Base-by-base conservation (phyloP, 2,329 filamentous ascomycete genomes). In the Penicillium sp. region DNA sequence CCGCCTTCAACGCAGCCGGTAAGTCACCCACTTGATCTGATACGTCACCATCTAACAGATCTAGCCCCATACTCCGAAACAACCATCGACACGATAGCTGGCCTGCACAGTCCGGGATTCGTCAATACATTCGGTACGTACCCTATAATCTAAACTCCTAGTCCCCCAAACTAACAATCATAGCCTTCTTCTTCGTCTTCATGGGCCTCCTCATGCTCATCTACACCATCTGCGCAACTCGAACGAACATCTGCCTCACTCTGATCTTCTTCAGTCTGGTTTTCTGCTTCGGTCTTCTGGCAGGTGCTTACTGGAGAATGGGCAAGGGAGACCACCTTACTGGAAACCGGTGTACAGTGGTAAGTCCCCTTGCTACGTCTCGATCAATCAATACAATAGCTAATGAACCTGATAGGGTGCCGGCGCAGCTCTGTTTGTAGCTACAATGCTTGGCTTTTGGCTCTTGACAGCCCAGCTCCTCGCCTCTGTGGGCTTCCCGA, bases 141-240 rank as follows among this genome's bases (percentile, higher is more conserved):
- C n/a, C 25, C 28, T n/a, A n/a, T 11, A n/a, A 5, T 27, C 6
- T 13, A 5, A 4, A n/a, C 9, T 27, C 1, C 12, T 1, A 13
- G 25, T 20, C 12, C 15, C 12, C 22, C 35, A 14, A 37, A 13
- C 18, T 2, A 10, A 14, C 10, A 9, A 10, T 32, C 6, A 12
- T 15, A 44, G 42, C 42, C 15, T 44, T 41, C 28, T 44, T 44
- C 34, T 38, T 44, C 13, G 3, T 44, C 18, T 44, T 41, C 27
- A 44, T 44, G 42, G 42, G 26, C 18, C 8, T 44, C 9, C 25
- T 44, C 15, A 41, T 44, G 37, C 10, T 41, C 3, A 41, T 44
- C 22, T 44, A 44, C 30, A 38, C 33, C 6, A 15, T 44, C 14
- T 44, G 42, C 22, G 42, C 38, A 35, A 41, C 42, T 7, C 42